phyloP scores from a whole-genome alignment of 2,329 filamentous ascomycete species.

The Neonectria faginata region DNA sequence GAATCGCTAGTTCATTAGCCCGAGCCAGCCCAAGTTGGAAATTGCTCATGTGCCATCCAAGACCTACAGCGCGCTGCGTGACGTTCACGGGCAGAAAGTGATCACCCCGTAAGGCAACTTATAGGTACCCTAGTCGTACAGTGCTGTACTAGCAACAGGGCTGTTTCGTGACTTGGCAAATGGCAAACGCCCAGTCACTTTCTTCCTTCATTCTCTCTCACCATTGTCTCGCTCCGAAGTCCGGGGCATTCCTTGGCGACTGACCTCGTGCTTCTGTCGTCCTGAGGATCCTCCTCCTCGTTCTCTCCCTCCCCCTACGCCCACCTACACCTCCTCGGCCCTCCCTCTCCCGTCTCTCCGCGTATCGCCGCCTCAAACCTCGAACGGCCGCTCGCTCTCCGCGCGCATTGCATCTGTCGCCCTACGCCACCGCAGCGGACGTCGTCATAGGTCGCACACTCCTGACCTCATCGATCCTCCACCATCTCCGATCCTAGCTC shows the following conservation, averaged over 20 bases:
- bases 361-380: background rate
- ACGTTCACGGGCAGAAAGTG: background rate
- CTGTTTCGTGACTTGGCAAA: background rate
- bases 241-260: too few species aligned
- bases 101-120: background rate
- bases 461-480: background rate
- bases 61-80: background rate
- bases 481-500: background rate
- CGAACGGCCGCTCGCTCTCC: background rate
- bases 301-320: background rate
- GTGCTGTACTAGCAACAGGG: background rate
- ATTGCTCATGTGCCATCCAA: conserved; percentile 31
- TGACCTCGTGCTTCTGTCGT: too few species aligned
- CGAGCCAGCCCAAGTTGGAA: conserved; percentile 24
- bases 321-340: conserved; percentile 1
- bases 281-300: too few species aligned
- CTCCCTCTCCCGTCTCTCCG: conserved; percentile 2
- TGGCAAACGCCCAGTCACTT: background rate
- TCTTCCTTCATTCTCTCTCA: background rate
- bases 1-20: background rate
- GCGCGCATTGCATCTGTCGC: background rate
- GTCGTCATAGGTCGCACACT: conserved; percentile 7
- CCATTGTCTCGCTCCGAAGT: background rate
- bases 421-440: conserved; percentile 1
- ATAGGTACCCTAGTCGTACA: too few species aligned